A percentile compares a stretch with the other conserved stretches of the same genome.
phyloP scores from a whole-genome alignment of 352 stramenopile genomes.

The Globisporangium paroecandrum region DNA sequence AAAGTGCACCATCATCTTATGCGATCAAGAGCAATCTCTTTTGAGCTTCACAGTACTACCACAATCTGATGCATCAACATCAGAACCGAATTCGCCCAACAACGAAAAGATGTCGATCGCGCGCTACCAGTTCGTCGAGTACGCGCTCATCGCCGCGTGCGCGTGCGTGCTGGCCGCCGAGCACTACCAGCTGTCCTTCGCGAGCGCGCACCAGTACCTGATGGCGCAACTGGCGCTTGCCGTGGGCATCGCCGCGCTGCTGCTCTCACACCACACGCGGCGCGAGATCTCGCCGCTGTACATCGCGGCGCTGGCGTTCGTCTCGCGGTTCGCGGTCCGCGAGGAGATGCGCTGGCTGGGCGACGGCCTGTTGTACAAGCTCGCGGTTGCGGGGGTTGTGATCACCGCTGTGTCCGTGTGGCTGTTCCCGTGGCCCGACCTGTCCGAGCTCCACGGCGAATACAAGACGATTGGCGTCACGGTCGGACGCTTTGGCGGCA shows the following conservation, averaged over 20 bases:
- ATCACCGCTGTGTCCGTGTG: constrained; percentile 30
- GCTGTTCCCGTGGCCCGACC: constrained; percentile 53
- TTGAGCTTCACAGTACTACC: background rate
- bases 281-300: constrained; percentile 33
- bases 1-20: background rate
- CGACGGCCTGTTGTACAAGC: constrained; percentile 4
- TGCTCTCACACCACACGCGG: constrained; percentile 32
- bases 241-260: constrained; percentile 18
- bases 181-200: constrained; percentile 10
- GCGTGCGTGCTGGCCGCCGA: constrained; percentile 5
- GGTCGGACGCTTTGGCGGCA: constrained; percentile 30
- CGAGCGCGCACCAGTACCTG: constrained; percentile 14
- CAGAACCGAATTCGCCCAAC: background rate
- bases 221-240: constrained; percentile 1
- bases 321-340: constrained; percentile 9
- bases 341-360: constrained; percentile 9
- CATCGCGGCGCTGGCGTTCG: constrained; percentile 17
- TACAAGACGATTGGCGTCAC: constrained; percentile 47
- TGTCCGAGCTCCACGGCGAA: constrained; percentile 35
- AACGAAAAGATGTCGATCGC: constrained; percentile 7
- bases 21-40: background rate
- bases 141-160: constrained; percentile 21
- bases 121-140: constrained; percentile 21
- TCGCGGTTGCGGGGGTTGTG: constrained; percentile 14
- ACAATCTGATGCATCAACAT: background rate